Evolutionary conservation across 768 basidiomycete species (phyloP).

Genomic region (Rhizopogon vulgaris): DNA sequence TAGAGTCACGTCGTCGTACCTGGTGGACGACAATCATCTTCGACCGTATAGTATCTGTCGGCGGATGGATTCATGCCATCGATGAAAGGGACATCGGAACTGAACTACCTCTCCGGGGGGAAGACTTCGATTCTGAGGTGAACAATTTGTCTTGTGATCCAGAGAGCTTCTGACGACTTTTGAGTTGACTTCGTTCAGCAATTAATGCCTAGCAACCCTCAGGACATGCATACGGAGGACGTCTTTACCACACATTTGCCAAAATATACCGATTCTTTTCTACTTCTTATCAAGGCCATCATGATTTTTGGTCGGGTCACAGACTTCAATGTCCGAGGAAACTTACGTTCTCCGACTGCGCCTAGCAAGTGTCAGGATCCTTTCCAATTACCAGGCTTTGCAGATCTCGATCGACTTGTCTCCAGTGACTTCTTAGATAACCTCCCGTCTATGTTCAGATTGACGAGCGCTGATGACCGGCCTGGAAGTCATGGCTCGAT

Average conservation of each 20-base stretch:
- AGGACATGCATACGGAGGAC: constrained; percentile 57
- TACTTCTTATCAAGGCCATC: constrained; percentile 74
- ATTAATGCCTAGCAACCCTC: constrained; percentile 65
- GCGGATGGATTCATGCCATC: constrained; percentile 82
- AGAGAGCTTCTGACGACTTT: constrained; percentile 8
- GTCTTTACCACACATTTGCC: constrained; percentile 67
- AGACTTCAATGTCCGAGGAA: constrained; percentile 76
- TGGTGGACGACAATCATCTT: constrained; percentile 93
- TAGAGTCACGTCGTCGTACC: constrained; percentile 73
- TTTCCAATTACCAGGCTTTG: constrained; percentile 59
- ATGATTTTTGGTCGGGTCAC: constrained; percentile 86
- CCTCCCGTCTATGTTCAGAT: constrained; percentile 59
- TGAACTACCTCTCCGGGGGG: constrained; percentile 68
- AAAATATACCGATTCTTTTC: constrained; percentile 76
- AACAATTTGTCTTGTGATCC: constrained; percentile 13
- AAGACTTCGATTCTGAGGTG: constrained; percentile 76
- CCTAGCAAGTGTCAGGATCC: constrained; percentile 72
- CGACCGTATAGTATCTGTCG: constrained; percentile 75
- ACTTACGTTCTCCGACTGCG: constrained; percentile 57
- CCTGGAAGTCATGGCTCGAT: constrained; percentile 49
- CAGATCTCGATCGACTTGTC: constrained; percentile 64
- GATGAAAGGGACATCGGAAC: constrained; percentile 83
- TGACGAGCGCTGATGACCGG: constrained; percentile 48
- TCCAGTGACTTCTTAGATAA: constrained; percentile 61
- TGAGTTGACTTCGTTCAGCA: constrained; percentile 31